Conservation (phyloP, 2,329 filamentous ascomycete genomes). For the Alternaria angustiovoidea region DNA sequence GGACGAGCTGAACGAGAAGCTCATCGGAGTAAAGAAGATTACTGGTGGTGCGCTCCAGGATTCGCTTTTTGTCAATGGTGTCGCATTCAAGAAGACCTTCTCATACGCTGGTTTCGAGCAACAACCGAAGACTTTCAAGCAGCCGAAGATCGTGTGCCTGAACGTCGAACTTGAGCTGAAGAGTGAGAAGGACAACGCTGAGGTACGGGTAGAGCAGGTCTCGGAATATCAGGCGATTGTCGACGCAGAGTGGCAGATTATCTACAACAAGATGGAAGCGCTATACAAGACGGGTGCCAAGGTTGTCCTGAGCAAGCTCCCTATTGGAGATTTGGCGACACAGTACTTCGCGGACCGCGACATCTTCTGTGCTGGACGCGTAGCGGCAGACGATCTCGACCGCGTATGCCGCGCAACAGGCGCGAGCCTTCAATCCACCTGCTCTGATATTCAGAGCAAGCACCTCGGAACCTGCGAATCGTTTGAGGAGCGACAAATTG, state of each 20-base stretch:
- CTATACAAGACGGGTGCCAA: slow-evolving; percentile 93
- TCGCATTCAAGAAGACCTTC: slow-evolving; percentile 99
- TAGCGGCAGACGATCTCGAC: slow-evolving; percentile 90
- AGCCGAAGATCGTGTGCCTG: slow-evolving; percentile 95
- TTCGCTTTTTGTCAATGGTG: slow-evolving; percentile 95
- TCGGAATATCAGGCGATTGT: slow-evolving; percentile 99
- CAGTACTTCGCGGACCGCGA: slow-evolving; percentile 98
- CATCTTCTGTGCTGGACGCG: slow-evolving; percentile 96
- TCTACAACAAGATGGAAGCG: slow-evolving; percentile 98
- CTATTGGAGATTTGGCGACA: slow-evolving; percentile 95
- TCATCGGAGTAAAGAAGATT: slow-evolving; percentile 98
- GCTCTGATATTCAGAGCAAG: slow-evolving; percentile 88
- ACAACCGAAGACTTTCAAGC: slow-evolving; percentile 92
- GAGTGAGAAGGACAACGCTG: slow-evolving; percentile 98
- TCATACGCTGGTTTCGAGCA: slow-evolving; percentile 99
- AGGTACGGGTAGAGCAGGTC: slow-evolving; percentile 97
- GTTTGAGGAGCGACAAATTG: slow-evolving; percentile 97
- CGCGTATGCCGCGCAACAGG: slow-evolving; percentile 95
- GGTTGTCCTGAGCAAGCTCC: slow-evolving; percentile 95
- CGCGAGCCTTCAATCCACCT: slow-evolving; percentile 91
- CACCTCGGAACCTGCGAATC: slow-evolving; percentile 89
- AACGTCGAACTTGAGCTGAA: slow-evolving; percentile 99
- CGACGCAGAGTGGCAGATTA: slow-evolving; percentile 99
- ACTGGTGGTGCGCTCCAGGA: slow-evolving; percentile 95
- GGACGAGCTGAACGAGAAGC: slow-evolving; percentile 94